phyloP scores from a whole-genome alignment of 176 grass and related monocot genomes.

The Oryza coarctata region DNA sequence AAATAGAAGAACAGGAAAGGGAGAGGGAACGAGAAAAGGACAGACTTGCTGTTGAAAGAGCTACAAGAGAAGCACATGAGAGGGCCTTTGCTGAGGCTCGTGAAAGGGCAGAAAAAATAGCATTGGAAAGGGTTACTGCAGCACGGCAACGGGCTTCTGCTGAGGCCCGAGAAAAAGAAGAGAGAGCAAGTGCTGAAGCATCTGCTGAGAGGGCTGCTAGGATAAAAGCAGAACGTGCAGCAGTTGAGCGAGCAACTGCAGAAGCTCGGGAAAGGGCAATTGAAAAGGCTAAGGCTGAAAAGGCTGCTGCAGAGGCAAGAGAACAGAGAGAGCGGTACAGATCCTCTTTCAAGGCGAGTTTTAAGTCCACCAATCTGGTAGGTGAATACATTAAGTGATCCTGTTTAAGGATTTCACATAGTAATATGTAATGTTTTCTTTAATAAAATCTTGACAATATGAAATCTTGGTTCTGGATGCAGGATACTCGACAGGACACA shows the following conservation, averaged over 20 bases:
- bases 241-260: slow-evolving; percentile 83
- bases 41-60: slow-evolving; percentile 81
- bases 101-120: slow-evolving; percentile 81
- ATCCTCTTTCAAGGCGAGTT: slow-evolving; percentile 57
- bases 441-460: neutral
- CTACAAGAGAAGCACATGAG: slow-evolving; percentile 70
- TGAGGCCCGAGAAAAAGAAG: slow-evolving; percentile 72
- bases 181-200: slow-evolving; percentile 49
- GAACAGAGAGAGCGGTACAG: slow-evolving; percentile 65
- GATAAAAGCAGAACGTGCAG: slow-evolving; percentile 77
- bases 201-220: slow-evolving; percentile 54
- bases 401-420: slow-evolving; percentile 3
- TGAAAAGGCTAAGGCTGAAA: slow-evolving; percentile 80
- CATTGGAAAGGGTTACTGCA: slow-evolving; percentile 61
- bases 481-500: slow-evolving; percentile 57
- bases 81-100: slow-evolving; percentile 63
- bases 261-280: slow-evolving; percentile 84
- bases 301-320: slow-evolving; percentile 64
- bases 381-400: neutral
- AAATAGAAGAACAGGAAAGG: slow-evolving; percentile 59
- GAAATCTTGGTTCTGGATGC: slow-evolving; percentile 20
- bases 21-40: slow-evolving; percentile 88
- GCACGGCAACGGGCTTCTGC: slow-evolving; percentile 68
- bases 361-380: slow-evolving; percentile 50
- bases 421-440: neutral